Evolutionary conservation across 2,329 filamentous ascomycete genomes (phyloP), one percentile per base, ranked within the genome.

Genomic region (Dryadomyces quercivorus): DNA sequence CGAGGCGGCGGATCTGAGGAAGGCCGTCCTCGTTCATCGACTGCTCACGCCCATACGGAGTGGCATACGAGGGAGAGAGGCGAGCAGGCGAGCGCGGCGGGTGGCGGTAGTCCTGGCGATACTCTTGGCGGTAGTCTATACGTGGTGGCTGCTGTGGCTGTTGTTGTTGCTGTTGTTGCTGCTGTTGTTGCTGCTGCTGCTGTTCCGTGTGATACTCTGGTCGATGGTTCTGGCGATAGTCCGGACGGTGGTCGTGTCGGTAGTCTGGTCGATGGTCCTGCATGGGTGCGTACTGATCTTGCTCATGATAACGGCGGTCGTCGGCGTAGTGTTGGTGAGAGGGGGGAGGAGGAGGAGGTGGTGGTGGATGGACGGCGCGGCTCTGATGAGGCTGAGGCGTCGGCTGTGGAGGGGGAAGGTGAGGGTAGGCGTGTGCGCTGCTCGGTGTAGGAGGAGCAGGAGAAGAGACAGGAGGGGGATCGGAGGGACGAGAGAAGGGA

Each of bases 281-380:
- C 67, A 77, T 74, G 59, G 75, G 72, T 63, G 74, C 69, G 63
- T 74, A 78, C 55, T 71, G 69, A 60, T 79, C 77, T 66, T 72
- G 75, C 53, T 80, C 78, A 75, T 78, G 73, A 62, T 76, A 75
- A 61, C 77, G 76, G 65, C 77, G 77, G 61, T 81, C 76, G 63
- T 80, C 49, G 26, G 20, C 22, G 68, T 67, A 61, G 55, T 71
- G 72, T 56, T 71, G 67, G 40, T 44, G 48, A 55, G 70, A 71
- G 63, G 73, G 69, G 57, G 69, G 63, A 59, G 67, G 68, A 59
- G 69, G 55, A 20, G 44, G 59, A 18, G 46, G 22, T 3, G 18
- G 20, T 9, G 18, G 21, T 12, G 55, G 44, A 15, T 15, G 48
- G 18, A 5, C n/a, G 16, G 5, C 13, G 15, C 9, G 43, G 43